These are phyloP conservation scores for Diospyros kaki DNA, from an alignment of 148 eudicot genomes.

Conservation along the genomic window DNA sequence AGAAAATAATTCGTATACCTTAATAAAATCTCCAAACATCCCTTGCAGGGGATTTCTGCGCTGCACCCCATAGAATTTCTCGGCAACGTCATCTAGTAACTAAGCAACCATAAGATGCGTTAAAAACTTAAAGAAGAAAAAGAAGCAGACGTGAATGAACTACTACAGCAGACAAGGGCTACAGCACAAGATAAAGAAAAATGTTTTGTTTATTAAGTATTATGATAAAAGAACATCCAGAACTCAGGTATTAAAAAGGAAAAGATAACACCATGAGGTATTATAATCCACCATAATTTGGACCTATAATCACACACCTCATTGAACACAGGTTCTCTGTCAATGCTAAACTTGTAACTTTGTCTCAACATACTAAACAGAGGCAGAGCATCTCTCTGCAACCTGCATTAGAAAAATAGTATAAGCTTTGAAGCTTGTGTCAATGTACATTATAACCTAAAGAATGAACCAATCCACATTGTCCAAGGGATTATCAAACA, in stretches of 20 bases:
- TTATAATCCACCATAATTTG: neutral
- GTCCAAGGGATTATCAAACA: neutral
- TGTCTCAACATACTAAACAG: constrained; percentile 79
- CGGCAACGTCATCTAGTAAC: constrained; percentile 85
- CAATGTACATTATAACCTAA: neutral
- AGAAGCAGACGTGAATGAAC: constrained; percentile 1
- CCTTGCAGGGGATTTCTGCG: constrained; percentile 84
- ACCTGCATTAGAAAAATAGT: constrained; percentile 36
- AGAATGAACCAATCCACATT: constrained; percentile 4
- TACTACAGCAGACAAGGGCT: neutral
- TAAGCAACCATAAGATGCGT: constrained; percentile 18
- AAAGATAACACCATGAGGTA: neutral
- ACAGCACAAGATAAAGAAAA: neutral
- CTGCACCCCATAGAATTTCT: constrained; percentile 71
- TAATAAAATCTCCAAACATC: constrained; percentile 87
- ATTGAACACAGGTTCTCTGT: constrained; percentile 62
- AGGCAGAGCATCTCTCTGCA: constrained; percentile 95
- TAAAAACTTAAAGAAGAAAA: neutral
- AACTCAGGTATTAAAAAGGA: neutral
- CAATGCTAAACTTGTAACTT: constrained; percentile 58
- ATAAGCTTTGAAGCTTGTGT: neutral
- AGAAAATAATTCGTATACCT: constrained; percentile 33
- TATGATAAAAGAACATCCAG: neutral
- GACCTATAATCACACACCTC: constrained; percentile 45
- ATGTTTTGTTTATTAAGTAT: neutral